Conservation (phyloP, 208 protist genomes). For the Angomonas desouzai region DNA sequence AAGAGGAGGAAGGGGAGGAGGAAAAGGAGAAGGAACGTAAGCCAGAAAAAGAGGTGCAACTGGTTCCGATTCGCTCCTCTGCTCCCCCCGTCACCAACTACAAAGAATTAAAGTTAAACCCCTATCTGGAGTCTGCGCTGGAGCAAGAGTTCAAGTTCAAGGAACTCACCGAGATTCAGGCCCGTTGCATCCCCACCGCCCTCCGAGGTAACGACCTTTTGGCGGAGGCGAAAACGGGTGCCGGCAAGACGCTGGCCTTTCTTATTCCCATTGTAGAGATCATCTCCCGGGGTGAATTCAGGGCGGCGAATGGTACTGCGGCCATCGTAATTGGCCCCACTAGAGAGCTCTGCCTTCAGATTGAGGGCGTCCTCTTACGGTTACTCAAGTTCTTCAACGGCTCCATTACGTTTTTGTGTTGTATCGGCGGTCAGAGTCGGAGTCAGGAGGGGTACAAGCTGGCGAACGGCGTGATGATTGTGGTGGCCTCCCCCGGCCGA, state of each 20-base stretch:
- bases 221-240: conserved; percentile 93
- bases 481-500: conserved; percentile 90
- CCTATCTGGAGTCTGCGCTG: conserved; percentile 71
- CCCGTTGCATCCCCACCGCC: conserved; percentile 83
- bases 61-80: conserved; percentile 23
- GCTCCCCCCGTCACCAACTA: conserved; percentile 70
- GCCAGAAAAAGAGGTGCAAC: not conserved
- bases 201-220: conserved; percentile 88
- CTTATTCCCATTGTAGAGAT: conserved; percentile 98
- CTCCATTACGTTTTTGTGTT: conserved; percentile 85
- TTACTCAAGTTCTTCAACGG: conserved; percentile 92
- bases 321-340: conserved; percentile 98
- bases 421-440: conserved; percentile 89
- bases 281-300: conserved; percentile 93
- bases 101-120: conserved; percentile 82
- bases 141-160: conserved; percentile 92
- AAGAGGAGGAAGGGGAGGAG: conserved; percentile 7
- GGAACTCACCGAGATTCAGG: conserved; percentile 96
- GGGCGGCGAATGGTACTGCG: conserved; percentile 95
- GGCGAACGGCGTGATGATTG: conserved; percentile 84
- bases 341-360: conserved; percentile 98
- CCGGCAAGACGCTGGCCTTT: conserved; percentile 98
- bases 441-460: conserved; percentile 90
- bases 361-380: conserved; percentile 94
- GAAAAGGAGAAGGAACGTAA: not conserved